phyloP scores from a whole-genome alignment of 257 asterid genomes.

The Ophiorrhiza pumila region DNA sequence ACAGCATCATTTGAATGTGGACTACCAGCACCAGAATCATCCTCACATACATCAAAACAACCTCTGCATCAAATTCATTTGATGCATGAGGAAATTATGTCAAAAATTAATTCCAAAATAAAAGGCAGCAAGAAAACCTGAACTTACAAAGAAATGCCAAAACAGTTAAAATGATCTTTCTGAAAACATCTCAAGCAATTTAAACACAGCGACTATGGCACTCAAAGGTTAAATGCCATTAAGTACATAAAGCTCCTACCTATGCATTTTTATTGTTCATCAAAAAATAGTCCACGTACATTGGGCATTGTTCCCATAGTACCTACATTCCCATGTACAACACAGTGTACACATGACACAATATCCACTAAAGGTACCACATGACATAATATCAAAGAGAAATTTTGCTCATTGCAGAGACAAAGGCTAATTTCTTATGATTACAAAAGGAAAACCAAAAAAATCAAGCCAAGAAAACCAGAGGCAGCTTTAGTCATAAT shows the following conservation, averaged over 20 bases:
- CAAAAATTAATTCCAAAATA: not conserved
- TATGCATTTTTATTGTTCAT: not conserved
- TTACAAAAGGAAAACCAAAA: not conserved
- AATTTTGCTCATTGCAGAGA: not conserved
- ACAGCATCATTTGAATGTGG: conserved; percentile 59
- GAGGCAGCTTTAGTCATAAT: not conserved
- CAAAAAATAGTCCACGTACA: not conserved
- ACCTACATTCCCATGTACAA: not conserved
- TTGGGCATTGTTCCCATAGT: not conserved
- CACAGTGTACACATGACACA: not conserved
- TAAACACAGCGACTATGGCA: not conserved
- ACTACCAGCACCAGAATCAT: conserved; percentile 58
- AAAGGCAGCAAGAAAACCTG: not conserved
- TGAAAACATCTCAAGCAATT: not conserved
- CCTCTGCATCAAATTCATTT: conserved; percentile 54
- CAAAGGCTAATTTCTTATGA: not conserved
- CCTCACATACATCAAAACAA: conserved; percentile 86
- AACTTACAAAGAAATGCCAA: not conserved
- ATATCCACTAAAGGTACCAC: conserved; percentile 1
- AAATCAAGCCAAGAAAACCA: conserved; percentile 10
- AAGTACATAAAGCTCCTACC: not conserved
- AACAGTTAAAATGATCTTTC: not conserved
- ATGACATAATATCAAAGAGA: not conserved
- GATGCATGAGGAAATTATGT: conserved; percentile 6
- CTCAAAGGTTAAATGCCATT: not conserved